A percentile compares a stretch with the other conserved stretches of the same genome.
Conservation (phyloP, 1,284 basidiomycete species). For the Cryptococcus neoformans region DNA sequence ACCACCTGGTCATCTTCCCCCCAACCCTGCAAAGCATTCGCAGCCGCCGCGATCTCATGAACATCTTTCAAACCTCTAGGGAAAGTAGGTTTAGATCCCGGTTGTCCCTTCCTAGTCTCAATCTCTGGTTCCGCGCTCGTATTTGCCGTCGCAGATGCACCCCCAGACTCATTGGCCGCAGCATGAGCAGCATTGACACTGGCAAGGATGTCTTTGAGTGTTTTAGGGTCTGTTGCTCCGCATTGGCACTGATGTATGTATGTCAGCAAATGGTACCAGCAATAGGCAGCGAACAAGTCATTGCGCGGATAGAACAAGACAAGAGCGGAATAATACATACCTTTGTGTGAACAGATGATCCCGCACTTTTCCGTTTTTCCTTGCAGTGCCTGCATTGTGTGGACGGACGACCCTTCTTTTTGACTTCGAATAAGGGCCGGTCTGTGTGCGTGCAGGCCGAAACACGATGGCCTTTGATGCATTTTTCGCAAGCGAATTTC, state of each 20-base stretch:
- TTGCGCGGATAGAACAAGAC: neutral
- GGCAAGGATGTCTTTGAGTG: neutral
- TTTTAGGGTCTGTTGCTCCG: slow-evolving; percentile 46
- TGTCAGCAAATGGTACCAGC: slow-evolving; percentile 7
- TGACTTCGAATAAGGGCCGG: slow-evolving; percentile 72
- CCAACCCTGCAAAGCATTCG: slow-evolving; percentile 38
- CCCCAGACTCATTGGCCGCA: neutral
- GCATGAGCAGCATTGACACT: neutral
- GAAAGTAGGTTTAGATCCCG: slow-evolving; percentile 42
- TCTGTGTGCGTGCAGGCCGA: slow-evolving; percentile 72
- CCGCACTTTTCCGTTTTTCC: slow-evolving; percentile 61
- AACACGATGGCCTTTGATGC: slow-evolving; percentile 78
- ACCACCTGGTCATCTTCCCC: slow-evolving; percentile 23
- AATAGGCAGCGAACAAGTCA: neutral
- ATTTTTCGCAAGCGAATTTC: slow-evolving; percentile 67
- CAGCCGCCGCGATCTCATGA: slow-evolving; percentile 47
- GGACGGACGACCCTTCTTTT: slow-evolving; percentile 73
- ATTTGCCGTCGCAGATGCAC: neutral
- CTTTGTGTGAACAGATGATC: slow-evolving; percentile 45
- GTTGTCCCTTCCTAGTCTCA: slow-evolving; percentile 41
- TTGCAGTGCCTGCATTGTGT: slow-evolving; percentile 75
- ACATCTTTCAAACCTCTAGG: slow-evolving; percentile 50
- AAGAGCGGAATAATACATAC: slow-evolving; percentile 14
- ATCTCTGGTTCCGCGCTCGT: slow-evolving; percentile 2
- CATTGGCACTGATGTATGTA: slow-evolving; percentile 35